Evolutionary conservation across 2,329 filamentous ascomycete species (phyloP).

Genomic region (Colletotrichum eremochloae): DNA sequence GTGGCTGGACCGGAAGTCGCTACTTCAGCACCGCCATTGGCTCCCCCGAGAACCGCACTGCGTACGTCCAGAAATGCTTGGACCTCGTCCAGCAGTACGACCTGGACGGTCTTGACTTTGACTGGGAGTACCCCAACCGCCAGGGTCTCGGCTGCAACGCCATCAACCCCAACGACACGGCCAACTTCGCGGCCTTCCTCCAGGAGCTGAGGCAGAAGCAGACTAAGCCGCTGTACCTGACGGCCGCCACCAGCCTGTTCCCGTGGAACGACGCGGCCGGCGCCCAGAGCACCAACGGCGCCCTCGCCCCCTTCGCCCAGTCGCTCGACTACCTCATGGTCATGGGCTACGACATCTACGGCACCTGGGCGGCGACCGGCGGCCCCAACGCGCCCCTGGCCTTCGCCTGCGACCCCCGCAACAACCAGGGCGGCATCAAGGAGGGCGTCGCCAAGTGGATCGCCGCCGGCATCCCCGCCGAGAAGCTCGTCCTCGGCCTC

Average conservation of each 20-base stretch:
- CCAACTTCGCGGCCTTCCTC: constrained; percentile 37
- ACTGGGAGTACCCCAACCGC: constrained; percentile 45
- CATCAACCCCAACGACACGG: constrained; percentile 35
- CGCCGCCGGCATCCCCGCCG: constrained; percentile 28
- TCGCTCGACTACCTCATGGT: constrained; percentile 39
- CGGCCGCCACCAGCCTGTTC: constrained; percentile 30
- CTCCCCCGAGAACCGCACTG: constrained; percentile 43
- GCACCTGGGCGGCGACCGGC: constrained; percentile 33
- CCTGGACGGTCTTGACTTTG: constrained; percentile 44
- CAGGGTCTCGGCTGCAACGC: constrained; percentile 40
- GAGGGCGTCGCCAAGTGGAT: constrained; percentile 39
- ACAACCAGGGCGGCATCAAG: constrained; percentile 39
- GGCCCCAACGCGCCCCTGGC: constrained; percentile 36
- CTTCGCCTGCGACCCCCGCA: constrained; percentile 29
- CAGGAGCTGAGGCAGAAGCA: constrained; percentile 39
- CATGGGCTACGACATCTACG: constrained; percentile 41
- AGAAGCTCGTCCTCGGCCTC: constrained; percentile 38
- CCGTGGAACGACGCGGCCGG: constrained; percentile 32
- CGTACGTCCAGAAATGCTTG: constrained; percentile 42
- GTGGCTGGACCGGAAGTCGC: constrained; percentile 39
- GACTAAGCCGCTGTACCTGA: constrained; percentile 38
- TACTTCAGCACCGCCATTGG: constrained; percentile 32
- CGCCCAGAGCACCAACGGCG: constrained; percentile 18
- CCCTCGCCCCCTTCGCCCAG: constrained; percentile 25
- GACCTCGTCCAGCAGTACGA: constrained; percentile 43